Evolutionary conservation across 2,329 filamentous ascomycete genomes (phyloP).

Genomic region (Neocatenulostroma microsporum): DNA sequence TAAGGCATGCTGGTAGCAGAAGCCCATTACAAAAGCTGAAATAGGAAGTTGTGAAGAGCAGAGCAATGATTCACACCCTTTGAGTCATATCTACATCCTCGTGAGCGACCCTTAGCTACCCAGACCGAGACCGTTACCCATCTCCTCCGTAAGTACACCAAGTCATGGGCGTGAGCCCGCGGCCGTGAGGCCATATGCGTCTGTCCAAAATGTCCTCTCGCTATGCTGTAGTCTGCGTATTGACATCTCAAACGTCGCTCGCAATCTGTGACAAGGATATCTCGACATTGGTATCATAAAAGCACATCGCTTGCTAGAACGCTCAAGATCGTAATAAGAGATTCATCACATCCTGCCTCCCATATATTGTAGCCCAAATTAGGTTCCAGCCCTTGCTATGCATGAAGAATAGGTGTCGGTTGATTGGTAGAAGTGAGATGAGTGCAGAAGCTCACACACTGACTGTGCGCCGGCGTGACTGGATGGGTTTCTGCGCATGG

Average conservation of each 20-base stretch:
- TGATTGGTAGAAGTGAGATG: neutral
- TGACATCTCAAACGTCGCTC: neutral
- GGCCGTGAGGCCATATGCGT: slow-evolving; percentile 14
- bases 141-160: no score
- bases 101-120: no score
- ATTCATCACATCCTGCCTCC: neutral
- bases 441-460: slow-evolving; percentile 33
- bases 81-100: no score
- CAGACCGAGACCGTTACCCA: no score
- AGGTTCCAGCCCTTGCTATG: slow-evolving; percentile 16
- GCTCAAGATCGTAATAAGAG: slow-evolving; percentile 10
- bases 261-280: neutral
- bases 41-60: no score
- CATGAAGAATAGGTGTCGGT: slow-evolving; percentile 2
- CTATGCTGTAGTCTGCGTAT: slow-evolving; percentile 8
- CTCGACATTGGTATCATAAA: slow-evolving; percentile 5
- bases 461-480: slow-evolving; percentile 40
- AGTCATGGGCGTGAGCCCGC: slow-evolving; percentile 9
- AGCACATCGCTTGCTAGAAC: slow-evolving; percentile 13
- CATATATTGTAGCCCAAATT: neutral
- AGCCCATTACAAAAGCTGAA: no score
- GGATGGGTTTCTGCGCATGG: slow-evolving; percentile 70
- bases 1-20: no score
- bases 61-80: no score
- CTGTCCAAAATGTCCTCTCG: slow-evolving; percentile 4